Base-by-base conservation (phyloP, 306 rosid genomes). In the Elaeagnus macrophylla region DNA sequence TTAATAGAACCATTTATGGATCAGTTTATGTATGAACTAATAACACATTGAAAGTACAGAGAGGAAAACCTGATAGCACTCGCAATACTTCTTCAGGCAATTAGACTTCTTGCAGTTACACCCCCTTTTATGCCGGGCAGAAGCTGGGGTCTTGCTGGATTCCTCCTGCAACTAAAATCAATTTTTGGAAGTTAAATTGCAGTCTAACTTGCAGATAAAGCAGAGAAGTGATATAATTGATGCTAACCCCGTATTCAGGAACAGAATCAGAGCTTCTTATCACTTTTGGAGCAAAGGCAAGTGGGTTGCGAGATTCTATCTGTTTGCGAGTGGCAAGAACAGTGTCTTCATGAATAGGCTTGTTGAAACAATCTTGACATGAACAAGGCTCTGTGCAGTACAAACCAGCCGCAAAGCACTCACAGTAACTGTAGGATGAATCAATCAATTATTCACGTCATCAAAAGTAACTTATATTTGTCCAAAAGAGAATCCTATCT, bases 251-350 rank as follows among this genome's bases (percentile, higher is more conserved):
- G 10, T 17, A 54, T 36, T 62, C 68, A 15, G 59, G 20, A 54
- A 42, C 46, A 48, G 36, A 32, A 49, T 55, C 53, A 2, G 20
- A 16, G 19, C 47, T 56, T 61, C 64, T 56, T 12, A 62, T 62
- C 53, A 69, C 74, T 69, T 55, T 69, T 2, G 74, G 74, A 62
- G 74, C 64, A 55, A 69, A 69, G 9, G 74, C 74, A 56, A 62
- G 64, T 46, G 74, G 74, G 41, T 69, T 43, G 48, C 68, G 68
- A 13, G 68, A 50, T 57, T 62, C 69, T 36, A 69, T 69, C 54
- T 48, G 64, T 44, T 51, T 69, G 10, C 74, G 69, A 55, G 68
- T 69, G 54, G 56, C 69, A 7, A 48, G 46, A 32, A 69, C 68
- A 35, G 14, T 54, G 10, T 69, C 32, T 56, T 40, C 69, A 35